Evolutionary conservation across 2,329 filamentous ascomycete species (phyloP), one percentile per base, ranked within the genome.

Genomic region (Sclerotiophoma versabilis): DNA sequence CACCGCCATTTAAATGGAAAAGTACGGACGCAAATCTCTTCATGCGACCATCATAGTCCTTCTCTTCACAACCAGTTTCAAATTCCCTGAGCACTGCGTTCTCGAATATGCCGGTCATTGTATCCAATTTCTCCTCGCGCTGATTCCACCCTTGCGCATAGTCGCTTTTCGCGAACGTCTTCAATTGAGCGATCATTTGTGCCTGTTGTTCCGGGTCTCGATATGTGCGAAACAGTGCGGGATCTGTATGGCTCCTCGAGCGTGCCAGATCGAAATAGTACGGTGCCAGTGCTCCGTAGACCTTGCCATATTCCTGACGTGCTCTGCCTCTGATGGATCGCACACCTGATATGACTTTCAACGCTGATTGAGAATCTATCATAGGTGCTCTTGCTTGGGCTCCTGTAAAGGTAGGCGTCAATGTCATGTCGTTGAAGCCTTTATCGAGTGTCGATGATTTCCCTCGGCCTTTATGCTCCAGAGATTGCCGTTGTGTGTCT

Each of bases 61-160:
- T 90, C 36, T 87, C 87, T 72, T 95, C 91, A 63, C 96, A 96
- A 4, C 92, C 95, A 61, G 95, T 90, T 75, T 96, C 90, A 64
- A 99, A 99, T 73, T 99, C 95, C 42, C 90, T 85, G 45, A 97
- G 78, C 3, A 96, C 93, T 3, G 93, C 92, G 51, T 88, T 92
- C 76, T 98, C 93, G 67, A 99, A 99, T 54, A 95, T 87, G 30
- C 83, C 83, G 61, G 88, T 85, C 83, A 96, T 92, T 20, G 82
- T 84, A 30, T 84, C 80, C 17, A 99, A 79, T 69, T 88, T 90
- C 58, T 89, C 86, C 65, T 90, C 85, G 36, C 93, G 81, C 63
- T 86, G 81, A 41, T 79, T 75, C 81, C 89, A 93, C 1, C 92
- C 93, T 52, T 88, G 79, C 0, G 91, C 83, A 79, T 85, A 90